phyloP scores from a whole-genome alignment of 768 basidiomycete genomes.

The Leccinum olivaceopallidum region DNA sequence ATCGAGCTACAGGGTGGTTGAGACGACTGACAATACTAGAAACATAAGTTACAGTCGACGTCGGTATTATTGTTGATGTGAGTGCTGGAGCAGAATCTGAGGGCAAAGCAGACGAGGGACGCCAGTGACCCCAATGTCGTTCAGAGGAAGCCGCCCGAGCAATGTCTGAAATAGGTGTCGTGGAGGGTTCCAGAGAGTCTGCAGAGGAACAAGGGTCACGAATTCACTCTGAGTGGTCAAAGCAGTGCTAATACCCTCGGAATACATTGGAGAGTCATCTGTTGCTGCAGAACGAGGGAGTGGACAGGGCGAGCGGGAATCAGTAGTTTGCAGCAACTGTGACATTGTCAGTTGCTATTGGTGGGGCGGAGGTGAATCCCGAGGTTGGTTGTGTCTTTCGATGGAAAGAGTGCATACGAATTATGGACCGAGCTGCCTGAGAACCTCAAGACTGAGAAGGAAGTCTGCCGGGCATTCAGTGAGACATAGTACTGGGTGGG shows the following conservation, averaged over 20 bases:
- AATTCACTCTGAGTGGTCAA: slow-evolving; percentile 1
- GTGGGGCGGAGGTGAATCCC: not conserved
- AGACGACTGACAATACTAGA: not conserved
- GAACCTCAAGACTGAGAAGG: slow-evolving; percentile 1
- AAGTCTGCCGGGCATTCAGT: slow-evolving; percentile 1
- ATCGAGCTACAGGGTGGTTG: not conserved
- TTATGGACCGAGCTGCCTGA: not conserved
- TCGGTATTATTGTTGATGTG: not conserved
- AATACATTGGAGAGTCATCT: not conserved
- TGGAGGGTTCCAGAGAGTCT: not conserved
- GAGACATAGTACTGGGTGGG: not conserved
- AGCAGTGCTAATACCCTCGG: not conserved
- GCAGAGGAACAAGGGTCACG: not conserved
- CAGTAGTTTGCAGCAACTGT: not conserved
- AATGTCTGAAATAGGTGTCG: not conserved
- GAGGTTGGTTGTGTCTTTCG: not conserved
- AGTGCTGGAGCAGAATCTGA: not conserved
- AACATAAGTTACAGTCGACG: not conserved
- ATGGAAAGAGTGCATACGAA: not conserved
- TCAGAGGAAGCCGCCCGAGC: not conserved
- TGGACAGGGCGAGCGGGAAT: not conserved
- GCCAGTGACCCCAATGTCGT: not conserved
- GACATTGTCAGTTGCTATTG: not conserved
- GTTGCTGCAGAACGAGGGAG: not conserved
- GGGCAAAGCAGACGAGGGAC: not conserved